These are phyloP conservation scores for Cordyceps javanica DNA, from an alignment of 2,329 filamentous ascomycete species.

Conservation along the genomic window DNA sequence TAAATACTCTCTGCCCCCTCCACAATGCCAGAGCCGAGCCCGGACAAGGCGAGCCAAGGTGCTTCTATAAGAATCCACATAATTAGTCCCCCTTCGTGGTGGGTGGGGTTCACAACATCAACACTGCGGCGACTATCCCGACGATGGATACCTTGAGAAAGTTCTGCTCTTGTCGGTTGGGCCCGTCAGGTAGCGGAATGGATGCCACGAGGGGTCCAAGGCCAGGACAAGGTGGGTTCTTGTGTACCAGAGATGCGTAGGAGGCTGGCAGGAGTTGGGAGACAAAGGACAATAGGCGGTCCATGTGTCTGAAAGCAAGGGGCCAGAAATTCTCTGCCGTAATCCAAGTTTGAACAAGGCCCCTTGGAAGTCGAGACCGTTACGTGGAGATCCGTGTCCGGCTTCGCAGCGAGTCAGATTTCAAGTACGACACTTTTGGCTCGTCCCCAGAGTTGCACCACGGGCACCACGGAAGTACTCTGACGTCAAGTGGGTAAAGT, in stretches of 20 bases:
- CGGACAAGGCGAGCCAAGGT: background rate
- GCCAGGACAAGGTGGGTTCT: conserved; percentile 1
- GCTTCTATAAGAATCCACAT: background rate
- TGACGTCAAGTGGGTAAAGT: conserved; percentile 11
- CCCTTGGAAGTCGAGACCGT: conserved; percentile 11
- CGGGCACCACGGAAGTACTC: background rate
- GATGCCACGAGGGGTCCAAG: background rate
- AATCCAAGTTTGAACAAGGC: background rate
- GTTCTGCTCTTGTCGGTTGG: background rate
- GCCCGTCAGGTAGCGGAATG: background rate
- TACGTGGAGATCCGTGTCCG: conserved; percentile 5
- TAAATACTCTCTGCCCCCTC: conserved; percentile 1
- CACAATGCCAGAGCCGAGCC: background rate
- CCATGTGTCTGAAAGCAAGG: background rate
- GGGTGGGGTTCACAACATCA: conserved; percentile 1
- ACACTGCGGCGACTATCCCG: background rate
- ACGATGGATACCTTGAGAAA: background rate
- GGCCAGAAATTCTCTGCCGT: background rate
- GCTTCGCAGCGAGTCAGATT: conserved; percentile 1
- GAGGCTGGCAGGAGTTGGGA: background rate
- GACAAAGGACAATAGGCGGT: background rate
- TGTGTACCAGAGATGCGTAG: background rate
- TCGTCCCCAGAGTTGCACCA: background rate
- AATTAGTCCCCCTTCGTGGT: background rate
- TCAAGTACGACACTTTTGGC: background rate